Base-by-base conservation (phyloP, 441 rosid species). In the Melastoma candidum region DNA sequence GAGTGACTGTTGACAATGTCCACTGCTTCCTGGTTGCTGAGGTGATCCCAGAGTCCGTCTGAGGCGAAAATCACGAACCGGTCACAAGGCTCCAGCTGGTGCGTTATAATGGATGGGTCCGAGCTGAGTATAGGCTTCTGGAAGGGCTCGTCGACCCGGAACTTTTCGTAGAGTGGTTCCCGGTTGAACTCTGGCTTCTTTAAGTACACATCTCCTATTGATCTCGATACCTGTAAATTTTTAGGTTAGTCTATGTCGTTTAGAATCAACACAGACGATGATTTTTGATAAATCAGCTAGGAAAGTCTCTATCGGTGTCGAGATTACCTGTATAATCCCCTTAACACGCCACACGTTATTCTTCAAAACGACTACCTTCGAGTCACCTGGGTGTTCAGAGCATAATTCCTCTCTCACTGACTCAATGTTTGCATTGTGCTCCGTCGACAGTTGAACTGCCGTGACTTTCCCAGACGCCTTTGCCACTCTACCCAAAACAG, bases 331-430 rank as follows among this genome's bases (percentile, higher is more conserved):
- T 69, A 83, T 75, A 56, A 80, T 77, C 53, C 84, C 90, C 74
- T 75, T 83, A 7, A 83, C 74, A 47, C 85, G 69, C 90, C 90
- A 82, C 56, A 79, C 89, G 3, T 83, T 85, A 3, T 50, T 79
- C 43, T 57, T 71, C 51, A 61, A 64, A 26, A 77, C 73, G 14
- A 83, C 90, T 36, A 77, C 46, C 46, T 76, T 73, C 6, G 84
- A 51, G 71, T 83, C 90, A 63, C 75, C 85, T 1, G 90, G 90
- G 67, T 83, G 90, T 32, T 75, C 85, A 8, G 85, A 80, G 56
- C 56, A 71, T 24, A 83, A 79, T 67, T 83, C 90, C 67, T 76
- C 77, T 68, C 90, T 83, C 13, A 83, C 83, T 71, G 76, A 83
- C 65, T 79, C 82, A 47, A 62, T 71, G 7, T 66, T 51, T 39